Base-by-base conservation (phyloP, 1,139 yeast species). In the Pneumocystis jirovecii region DNA sequence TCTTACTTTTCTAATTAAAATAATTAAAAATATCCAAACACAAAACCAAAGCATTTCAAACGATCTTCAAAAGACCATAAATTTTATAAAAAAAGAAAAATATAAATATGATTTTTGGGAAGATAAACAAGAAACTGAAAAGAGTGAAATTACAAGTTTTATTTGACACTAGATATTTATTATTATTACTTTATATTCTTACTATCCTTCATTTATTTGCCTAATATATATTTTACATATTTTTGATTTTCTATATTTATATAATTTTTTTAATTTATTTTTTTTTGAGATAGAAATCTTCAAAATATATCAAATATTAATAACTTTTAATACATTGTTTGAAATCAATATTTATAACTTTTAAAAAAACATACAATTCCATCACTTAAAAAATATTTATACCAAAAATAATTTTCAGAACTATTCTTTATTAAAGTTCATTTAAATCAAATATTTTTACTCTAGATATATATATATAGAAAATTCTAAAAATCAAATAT, bases 1-100 rank as follows among this genome's bases (percentile, higher is more conserved):
- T 40, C 64, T 65, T 29, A 61, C 66, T n/a, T 39, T 65, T 37
- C 57, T 65, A 34, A 25, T 50, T 25, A 50, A 50, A 12, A 50
- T 17, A 29, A 5, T 29, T 12, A 25, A 50, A 50, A 29, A 2
- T 25, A 3, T 25, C 12, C 34, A 50, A 50, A 25, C 17, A 3
- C 29, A 50, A 50, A 50, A 10, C 21, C 31, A 25, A 3, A 25
- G 1, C 10, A 15, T 12, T 25, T 21, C 34, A 3, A 29, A 50
- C 17, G 19, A 25, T 10, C 17, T 19, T 2, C 31, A 50, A 25
- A 34, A 25, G 25, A 25, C 21, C 2, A 12, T 25, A 12, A 6
- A 50, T 50, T 15, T 50, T 50, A 15, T 25, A 50, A 50, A 50
- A 50, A 50, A 50, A 50, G 34, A 50, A 12, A 25, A 21, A 25